These are phyloP conservation scores for Fagopyrum homotropicum DNA, from an alignment of 148 eudicot species.

Conservation along the genomic window DNA sequence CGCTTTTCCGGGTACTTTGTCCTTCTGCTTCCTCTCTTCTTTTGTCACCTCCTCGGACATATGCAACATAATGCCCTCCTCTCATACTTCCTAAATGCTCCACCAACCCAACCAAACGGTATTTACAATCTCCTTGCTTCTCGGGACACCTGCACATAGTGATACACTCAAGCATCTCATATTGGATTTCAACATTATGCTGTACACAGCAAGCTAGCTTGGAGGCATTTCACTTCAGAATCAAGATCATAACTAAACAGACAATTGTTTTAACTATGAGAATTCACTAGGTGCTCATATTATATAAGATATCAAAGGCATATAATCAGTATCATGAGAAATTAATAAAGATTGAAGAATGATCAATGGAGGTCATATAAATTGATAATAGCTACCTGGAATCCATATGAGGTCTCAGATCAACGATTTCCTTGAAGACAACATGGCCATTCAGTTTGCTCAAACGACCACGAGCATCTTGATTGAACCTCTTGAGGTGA, in stretches of 20 bases:
- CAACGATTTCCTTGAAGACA: constrained; percentile 57
- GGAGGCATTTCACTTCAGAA: neutral
- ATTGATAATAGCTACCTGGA: constrained; percentile 40
- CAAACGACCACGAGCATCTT: constrained; percentile 86
- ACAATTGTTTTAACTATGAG: neutral
- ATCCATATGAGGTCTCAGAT: constrained; percentile 75
- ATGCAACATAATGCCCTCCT: constrained; percentile 86
- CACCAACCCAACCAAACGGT: constrained; percentile 71
- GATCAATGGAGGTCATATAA: neutral
- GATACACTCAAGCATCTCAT: neutral
- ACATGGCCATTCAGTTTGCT: constrained; percentile 91
- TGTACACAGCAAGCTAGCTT: neutral
- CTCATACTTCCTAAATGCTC: constrained; percentile 84
- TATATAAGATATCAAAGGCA: neutral
- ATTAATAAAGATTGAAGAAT: neutral
- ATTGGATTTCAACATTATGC: neutral
- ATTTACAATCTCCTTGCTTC: constrained; percentile 30
- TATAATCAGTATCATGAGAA: neutral
- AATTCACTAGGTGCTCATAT: neutral
- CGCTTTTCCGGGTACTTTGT: constrained; percentile 16
- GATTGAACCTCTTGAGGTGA: constrained; percentile 88
- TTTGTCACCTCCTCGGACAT: constrained; percentile 50
- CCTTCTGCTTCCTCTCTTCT: constrained; percentile 22
- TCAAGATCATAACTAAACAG: neutral
- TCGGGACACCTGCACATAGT: constrained; percentile 40